These are phyloP conservation scores for Gossypium arboreum DNA, from an alignment of 345 rosid genomes.

Conservation along the genomic window DNA sequence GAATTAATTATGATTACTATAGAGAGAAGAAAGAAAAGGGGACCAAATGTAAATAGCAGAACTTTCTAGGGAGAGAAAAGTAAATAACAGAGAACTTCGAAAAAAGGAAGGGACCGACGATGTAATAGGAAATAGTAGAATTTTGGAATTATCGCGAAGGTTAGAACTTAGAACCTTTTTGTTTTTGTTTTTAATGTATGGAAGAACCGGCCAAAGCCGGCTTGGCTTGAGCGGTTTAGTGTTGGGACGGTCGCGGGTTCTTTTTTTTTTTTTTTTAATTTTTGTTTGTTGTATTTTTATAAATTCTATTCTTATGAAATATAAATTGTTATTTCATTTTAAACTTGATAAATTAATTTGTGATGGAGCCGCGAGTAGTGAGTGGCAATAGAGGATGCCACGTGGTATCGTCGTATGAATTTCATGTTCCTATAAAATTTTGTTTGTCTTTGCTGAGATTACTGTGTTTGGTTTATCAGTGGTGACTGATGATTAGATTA, in stretches of 20 bases:
- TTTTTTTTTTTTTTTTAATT: not conserved
- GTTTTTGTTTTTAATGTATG: not conserved
- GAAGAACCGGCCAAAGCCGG: constrained; percentile 17
- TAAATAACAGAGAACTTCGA: constrained; percentile 15
- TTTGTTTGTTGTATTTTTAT: not conserved
- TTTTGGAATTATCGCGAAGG: not conserved
- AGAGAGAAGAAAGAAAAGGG: not conserved
- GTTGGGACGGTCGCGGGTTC: constrained; percentile 7
- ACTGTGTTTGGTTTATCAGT: not conserved
- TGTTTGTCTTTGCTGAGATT: not conserved
- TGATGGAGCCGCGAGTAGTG: not conserved
- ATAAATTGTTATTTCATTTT: not conserved
- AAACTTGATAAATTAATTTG: not conserved
- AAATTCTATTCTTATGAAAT: not conserved
- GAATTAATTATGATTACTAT: too few species aligned
- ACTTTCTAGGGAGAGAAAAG: constrained; percentile 18
- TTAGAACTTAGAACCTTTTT: not conserved
- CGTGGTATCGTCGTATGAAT: not conserved
- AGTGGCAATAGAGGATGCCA: not conserved
- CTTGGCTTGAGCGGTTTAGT: constrained; percentile 18
- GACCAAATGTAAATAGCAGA: constrained; percentile 30
- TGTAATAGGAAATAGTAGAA: not conserved
- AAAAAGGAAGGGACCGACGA: not conserved
- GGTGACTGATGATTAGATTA: not conserved
- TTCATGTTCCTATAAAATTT: not conserved